A percentile compares a stretch with the other conserved stretches of the same genome.
Conservation (phyloP, 2,329 filamentous ascomycete genomes). For the Lomentospora prolificans region DNA sequence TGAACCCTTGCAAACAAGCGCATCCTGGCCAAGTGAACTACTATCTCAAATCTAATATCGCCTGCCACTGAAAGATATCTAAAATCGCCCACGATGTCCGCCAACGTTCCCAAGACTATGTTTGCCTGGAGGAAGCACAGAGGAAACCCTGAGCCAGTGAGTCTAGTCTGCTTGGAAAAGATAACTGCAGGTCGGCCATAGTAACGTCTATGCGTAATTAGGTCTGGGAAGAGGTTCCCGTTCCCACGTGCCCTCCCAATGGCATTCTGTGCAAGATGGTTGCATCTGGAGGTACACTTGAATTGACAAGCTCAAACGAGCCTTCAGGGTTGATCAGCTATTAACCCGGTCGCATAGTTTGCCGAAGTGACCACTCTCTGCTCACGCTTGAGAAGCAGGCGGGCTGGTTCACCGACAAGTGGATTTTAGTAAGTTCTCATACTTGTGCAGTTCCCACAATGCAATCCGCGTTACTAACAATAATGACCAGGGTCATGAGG, state of each 20-base stretch:
- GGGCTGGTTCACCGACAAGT: conserved; percentile 20
- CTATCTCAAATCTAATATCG: too few relatives aligned
- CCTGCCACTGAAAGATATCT: too few relatives aligned
- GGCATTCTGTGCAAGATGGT: conserved; percentile 22
- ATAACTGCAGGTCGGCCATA: not conserved
- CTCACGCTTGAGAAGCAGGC: conserved; percentile 19
- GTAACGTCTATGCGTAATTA: not conserved
- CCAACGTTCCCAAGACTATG: conserved; percentile 19
- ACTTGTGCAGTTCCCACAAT: not conserved
- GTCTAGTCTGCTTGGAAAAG: not conserved
- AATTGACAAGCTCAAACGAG: not conserved
- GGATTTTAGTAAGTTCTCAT: conserved; percentile 13
- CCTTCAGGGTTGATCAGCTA: too few relatives aligned
- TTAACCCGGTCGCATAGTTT: conserved; percentile 17
- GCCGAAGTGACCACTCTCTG: conserved; percentile 22
- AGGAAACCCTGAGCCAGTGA: conserved; percentile 19
- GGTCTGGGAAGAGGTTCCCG: conserved; percentile 19
- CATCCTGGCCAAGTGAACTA: too few relatives aligned
- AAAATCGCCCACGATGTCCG: conserved; percentile 10
- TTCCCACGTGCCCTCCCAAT: conserved; percentile 16
- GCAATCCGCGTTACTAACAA: not conserved
- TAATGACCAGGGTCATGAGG: conserved; percentile 16
- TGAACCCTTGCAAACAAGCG: too few relatives aligned
- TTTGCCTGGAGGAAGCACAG: conserved; percentile 24
- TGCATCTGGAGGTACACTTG: conserved; percentile 20